These are phyloP conservation scores for Trifolium fragiferum DNA, from an alignment of 306 rosid species.

Conservation along the genomic window DNA sequence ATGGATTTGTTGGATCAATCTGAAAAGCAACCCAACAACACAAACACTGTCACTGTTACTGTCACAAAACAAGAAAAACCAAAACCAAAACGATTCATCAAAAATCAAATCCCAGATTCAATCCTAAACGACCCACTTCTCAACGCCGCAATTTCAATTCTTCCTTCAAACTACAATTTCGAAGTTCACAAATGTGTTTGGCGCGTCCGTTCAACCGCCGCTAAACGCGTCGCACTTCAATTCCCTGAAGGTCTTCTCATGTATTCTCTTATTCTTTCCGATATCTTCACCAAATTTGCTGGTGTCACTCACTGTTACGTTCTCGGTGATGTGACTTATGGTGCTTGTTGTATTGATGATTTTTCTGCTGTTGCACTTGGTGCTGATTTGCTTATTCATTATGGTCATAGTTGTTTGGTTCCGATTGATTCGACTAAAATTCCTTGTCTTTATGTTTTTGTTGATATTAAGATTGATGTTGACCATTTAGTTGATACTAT, in stretches of 20 bases:
- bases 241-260: constrained; percentile 94
- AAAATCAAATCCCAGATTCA: constrained; percentile 57
- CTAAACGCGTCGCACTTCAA: constrained; percentile 78
- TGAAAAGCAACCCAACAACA: constrained; percentile 15
- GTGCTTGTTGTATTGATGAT: constrained; percentile 89
- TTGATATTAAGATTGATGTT: constrained; percentile 76
- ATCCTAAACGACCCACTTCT: constrained; percentile 54
- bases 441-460: constrained; percentile 92
- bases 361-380: constrained; percentile 71
- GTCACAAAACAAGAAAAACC: neutral
- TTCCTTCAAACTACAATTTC: constrained; percentile 73
- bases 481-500: constrained; percentile 63
- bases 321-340: constrained; percentile 84
- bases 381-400: constrained; percentile 79
- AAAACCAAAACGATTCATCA: constrained; percentile 52
- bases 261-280: constrained; percentile 82
- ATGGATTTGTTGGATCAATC: neutral
- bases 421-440: constrained; percentile 78
- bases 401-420: constrained; percentile 92
- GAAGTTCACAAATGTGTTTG: constrained; percentile 88
- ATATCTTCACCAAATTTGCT: constrained; percentile 78
- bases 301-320: constrained; percentile 65
- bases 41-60: neutral
- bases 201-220: constrained; percentile 72
- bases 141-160: constrained; percentile 54